Evolutionary conservation across 1,139 yeast genomes (phyloP).

Genomic region (Blastobotrys indianensis): DNA sequence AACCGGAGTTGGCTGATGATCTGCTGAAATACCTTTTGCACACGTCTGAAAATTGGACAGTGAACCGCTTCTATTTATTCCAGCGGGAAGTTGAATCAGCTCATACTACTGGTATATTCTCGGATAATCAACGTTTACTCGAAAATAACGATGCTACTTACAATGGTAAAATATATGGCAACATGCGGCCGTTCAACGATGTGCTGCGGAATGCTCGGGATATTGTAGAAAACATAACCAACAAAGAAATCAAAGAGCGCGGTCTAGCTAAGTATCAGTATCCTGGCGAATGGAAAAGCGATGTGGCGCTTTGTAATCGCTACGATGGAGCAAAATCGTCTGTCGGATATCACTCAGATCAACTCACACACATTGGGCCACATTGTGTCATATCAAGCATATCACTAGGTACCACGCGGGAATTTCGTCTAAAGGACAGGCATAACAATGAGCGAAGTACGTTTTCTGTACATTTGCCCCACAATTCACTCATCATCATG

Average conservation of each 20-base stretch:
- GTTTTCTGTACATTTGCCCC: constrained; percentile 53
- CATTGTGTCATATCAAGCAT: constrained; percentile 58
- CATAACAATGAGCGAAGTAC: constrained; percentile 26
- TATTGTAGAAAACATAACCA: constrained; percentile 42
- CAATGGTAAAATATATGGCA: constrained; percentile 35
- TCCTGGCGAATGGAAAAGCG: constrained; percentile 44
- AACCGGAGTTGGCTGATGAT: constrained; percentile 42
- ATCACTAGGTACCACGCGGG: constrained; percentile 62
- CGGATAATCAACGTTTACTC: constrained; percentile 30
- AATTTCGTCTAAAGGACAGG: constrained; percentile 47
- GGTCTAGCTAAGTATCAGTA: constrained; percentile 32
- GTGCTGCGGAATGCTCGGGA: constrained; percentile 39
- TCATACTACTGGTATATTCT: constrained; percentile 43
- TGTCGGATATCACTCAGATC: constrained; percentile 71
- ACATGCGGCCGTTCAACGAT: constrained; percentile 34
- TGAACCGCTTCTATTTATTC: constrained; percentile 47
- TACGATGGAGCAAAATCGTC: constrained; percentile 46
- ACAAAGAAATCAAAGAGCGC: constrained; percentile 33
- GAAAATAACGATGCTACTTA: constrained; percentile 32
- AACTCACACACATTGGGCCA: constrained; percentile 65
- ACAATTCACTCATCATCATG: constrained; percentile 63
- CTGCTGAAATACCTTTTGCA: constrained; percentile 40
- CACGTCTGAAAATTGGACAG: constrained; percentile 39
- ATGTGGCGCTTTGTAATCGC: constrained; percentile 51
- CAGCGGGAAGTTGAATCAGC: constrained; percentile 54